Conservation (phyloP, 2,329 filamentous ascomycete species). For the Blastomyces emzantsi region DNA sequence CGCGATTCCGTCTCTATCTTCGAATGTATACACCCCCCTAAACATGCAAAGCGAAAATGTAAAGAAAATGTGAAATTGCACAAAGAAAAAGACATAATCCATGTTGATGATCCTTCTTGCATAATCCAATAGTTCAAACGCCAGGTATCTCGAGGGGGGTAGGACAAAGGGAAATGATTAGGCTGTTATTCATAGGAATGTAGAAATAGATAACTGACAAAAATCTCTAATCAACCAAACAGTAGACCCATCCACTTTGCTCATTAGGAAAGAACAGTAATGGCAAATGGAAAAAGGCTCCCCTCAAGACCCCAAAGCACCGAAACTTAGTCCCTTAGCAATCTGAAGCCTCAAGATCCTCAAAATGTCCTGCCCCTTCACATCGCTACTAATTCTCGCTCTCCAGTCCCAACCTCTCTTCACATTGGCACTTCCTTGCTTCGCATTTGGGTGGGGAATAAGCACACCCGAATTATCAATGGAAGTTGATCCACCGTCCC, state of each 20-base stretch:
- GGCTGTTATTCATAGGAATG: neutral
- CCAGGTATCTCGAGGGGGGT: neutral
- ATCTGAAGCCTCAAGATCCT: conserved; percentile 62
- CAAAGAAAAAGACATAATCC: too few species aligned
- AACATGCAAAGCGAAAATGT: too few species aligned
- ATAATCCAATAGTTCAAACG: too few species aligned
- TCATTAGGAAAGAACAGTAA: conserved; percentile 9
- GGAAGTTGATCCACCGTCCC: conserved; percentile 28
- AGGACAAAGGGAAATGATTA: neutral
- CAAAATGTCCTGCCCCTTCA: conserved; percentile 61
- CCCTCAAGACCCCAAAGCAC: conserved; percentile 24
- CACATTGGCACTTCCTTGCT: conserved; percentile 28
- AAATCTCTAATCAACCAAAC: neutral
- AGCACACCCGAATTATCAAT: conserved; percentile 48
- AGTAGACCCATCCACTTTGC: conserved; percentile 2
- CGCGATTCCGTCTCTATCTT: too few species aligned
- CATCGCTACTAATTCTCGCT: conserved; percentile 46
- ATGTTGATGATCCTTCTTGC: too few species aligned
- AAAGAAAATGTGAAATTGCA: too few species aligned
- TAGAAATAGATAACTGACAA: neutral
- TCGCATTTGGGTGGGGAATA: conserved; percentile 25
- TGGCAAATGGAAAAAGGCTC: conserved; percentile 3
- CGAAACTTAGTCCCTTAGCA: conserved; percentile 55
- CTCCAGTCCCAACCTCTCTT: conserved; percentile 68
- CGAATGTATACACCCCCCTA: too few species aligned